Percentiles rank a stretch among this genome's conserved stretches.
Conservation (phyloP, 164 flowering plant species). For the Berberis thunbergii region DNA sequence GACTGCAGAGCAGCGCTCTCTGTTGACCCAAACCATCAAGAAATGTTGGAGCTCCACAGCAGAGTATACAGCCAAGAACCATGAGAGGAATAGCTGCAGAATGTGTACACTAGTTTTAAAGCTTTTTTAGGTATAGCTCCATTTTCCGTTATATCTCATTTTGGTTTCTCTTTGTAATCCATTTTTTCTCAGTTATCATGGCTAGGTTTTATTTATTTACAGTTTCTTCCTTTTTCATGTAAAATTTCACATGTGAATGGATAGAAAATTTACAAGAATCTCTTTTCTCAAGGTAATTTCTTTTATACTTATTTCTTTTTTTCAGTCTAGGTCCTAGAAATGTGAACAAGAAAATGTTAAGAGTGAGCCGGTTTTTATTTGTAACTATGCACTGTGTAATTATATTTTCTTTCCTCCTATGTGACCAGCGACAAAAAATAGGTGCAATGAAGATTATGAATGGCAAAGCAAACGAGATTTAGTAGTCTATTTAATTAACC, state of each 20-base stretch:
- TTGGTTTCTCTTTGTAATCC: neutral
- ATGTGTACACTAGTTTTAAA: constrained; percentile 14
- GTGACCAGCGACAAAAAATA: too few relatives aligned
- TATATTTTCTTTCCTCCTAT: too few relatives aligned
- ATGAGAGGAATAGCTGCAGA: constrained; percentile 14
- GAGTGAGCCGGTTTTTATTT: too few relatives aligned
- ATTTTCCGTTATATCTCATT: constrained; percentile 8
- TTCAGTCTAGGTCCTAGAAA: too few relatives aligned
- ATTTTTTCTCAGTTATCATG: neutral
- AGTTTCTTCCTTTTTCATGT: neutral
- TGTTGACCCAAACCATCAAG: constrained; percentile 92
- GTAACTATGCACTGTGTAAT: too few relatives aligned
- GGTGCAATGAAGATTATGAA: too few relatives aligned
- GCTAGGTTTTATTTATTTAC: neutral
- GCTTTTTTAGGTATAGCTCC: neutral
- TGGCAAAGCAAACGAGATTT: too few relatives aligned
- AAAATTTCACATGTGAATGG: constrained; percentile 5
- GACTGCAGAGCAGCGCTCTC: constrained; percentile 97
- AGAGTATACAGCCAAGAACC: constrained; percentile 91
- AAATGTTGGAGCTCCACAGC: constrained; percentile 85
- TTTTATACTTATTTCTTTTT: too few relatives aligned
- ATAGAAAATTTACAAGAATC: constrained; percentile 4
- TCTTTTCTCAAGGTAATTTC: neutral
- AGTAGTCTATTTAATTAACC: too few relatives aligned
- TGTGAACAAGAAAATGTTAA: too few relatives aligned